Base-by-base conservation (phyloP, 1,284 basidiomycete species). In the Phellopilus nigrolimitatus region DNA sequence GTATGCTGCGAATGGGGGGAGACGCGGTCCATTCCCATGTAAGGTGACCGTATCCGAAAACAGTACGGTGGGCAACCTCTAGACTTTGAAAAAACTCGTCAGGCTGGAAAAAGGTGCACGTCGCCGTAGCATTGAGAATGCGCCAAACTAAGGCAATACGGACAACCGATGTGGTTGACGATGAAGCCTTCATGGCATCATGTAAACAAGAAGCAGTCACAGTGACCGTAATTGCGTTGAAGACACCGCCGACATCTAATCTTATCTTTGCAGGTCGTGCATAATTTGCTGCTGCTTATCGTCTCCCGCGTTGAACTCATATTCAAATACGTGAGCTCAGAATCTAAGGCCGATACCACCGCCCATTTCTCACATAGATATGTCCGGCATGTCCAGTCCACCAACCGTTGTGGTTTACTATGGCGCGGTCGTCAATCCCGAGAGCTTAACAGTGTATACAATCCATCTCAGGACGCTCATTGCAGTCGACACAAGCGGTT, bases 21-120 rank as follows among this genome's bases (percentile, higher is more conserved):
- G 77, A 67, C 51, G 79, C 72, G 19, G 79, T 69, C 97, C 97
- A 99, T 72, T 99, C 97, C 97, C 97, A 99, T 24, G 94, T 97
- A 33, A 91, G 73, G 62, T 87, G 80, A 1, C 94, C 97, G 67
- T 91, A 93, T 27, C 93, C 93, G 66, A 92, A 99, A 49, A 95
- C 91, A 39, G 86, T 68, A 47, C 75, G 74, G 65, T 98, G 90
- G 0, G 97, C 97, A 25, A 93, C 88, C 65, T 99, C 97, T 37
- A 97, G 78, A 7, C 93, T 82, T 65, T 99, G 97, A 62, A 88
- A 98, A 69, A 91, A 97, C 70, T 99, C 97, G 68, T 99, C 97
- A 1, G 97, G 95, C 66, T 98, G 95, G 66, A 99, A 99, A 71
- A 89, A 91, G 0, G 94, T 93, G 45, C 79, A 77, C 0, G 91